Percentiles rank a stretch among this genome's conserved stretches.
Evolutionary conservation across 352 stramenopile genomes (phyloP).

Genomic region (Phytopythium cucurbitacearum): DNA sequence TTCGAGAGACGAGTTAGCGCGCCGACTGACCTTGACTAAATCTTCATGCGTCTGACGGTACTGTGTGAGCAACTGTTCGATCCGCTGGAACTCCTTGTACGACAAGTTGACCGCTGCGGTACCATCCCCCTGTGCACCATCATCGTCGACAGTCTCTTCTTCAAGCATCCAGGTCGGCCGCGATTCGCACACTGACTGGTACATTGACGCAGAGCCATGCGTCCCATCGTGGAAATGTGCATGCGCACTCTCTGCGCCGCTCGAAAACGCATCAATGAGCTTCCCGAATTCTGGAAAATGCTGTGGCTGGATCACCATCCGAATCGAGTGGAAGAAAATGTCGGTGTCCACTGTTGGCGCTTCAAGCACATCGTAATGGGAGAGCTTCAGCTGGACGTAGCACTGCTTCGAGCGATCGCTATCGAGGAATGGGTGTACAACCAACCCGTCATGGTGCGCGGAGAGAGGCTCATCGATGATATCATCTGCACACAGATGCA

Average conservation of each 20-base stretch:
- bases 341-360: conserved; percentile 71
- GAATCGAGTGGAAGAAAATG: conserved; percentile 80
- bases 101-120: conserved; percentile 50
- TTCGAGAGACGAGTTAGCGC: not conserved
- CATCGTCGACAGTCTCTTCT: conserved; percentile 24
- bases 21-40: conserved; percentile 26
- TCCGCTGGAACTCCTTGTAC: conserved; percentile 79
- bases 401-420: conserved; percentile 61
- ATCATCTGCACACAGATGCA: conserved; percentile 58
- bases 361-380: conserved; percentile 71
- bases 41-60: conserved; percentile 80
- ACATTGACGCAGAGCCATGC: conserved; percentile 48
- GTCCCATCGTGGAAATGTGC: conserved; percentile 11
- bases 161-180: conserved; percentile 48
- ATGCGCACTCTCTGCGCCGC: conserved; percentile 3
- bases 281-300: conserved; percentile 73
- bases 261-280: conserved; percentile 62
- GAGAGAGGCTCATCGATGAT: conserved; percentile 24
- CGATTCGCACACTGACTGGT: conserved; percentile 71
- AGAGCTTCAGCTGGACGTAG: conserved; percentile 83
- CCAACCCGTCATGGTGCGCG: conserved; percentile 27
- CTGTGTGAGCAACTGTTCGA: conserved; percentile 74
- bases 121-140: conserved; percentile 15
- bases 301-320: conserved; percentile 73
- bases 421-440: conserved; percentile 61